Percentiles rank a stretch among this genome's conserved stretches.
These are phyloP conservation scores for Nelumbo lutea DNA, from an alignment of 164 flowering plant species.

Conservation along the genomic window DNA sequence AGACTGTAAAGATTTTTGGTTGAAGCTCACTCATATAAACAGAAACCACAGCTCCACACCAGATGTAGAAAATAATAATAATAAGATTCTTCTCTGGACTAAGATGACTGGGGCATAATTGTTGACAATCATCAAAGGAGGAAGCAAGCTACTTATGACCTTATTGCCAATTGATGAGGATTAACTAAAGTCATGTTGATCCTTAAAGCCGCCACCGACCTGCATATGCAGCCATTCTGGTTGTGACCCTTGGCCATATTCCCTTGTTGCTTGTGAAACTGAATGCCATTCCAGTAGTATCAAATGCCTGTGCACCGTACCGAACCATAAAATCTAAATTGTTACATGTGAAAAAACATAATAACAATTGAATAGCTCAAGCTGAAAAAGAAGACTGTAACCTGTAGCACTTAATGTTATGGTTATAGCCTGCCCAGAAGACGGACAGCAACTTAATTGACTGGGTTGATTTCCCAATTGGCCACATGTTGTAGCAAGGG, in stretches of 20 bases:
- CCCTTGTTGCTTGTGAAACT: constrained; percentile 55
- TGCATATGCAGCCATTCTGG: constrained; percentile 90
- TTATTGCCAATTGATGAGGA: constrained; percentile 10
- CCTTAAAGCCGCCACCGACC: constrained; percentile 64
- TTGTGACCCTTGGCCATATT: constrained; percentile 55
- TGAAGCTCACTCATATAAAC: constrained; percentile 9
- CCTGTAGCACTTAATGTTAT: no score
- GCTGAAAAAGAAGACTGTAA: no score
- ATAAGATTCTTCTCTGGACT: not conserved
- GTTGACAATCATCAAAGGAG: constrained; percentile 6
- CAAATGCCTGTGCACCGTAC: constrained; percentile 50
- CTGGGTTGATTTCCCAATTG: not conserved
- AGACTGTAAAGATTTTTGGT: constrained; percentile 3
- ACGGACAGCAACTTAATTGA: not conserved
- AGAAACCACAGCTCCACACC: constrained; percentile 13
- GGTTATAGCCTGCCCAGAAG: no score
- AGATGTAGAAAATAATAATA: constrained; percentile 12
- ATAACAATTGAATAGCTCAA: not conserved
- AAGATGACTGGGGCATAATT: constrained; percentile 1
- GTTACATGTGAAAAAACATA: not conserved
- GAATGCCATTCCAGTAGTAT: constrained; percentile 53
- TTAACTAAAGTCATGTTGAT: constrained; percentile 28
- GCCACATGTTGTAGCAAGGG: not conserved
- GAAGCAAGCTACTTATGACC: constrained; percentile 11
- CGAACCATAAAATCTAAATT: constrained; percentile 24